These are phyloP conservation scores for Aegilops speltoides DNA, from an alignment of 176 grass and related monocot genomes.

Conservation along the genomic window DNA sequence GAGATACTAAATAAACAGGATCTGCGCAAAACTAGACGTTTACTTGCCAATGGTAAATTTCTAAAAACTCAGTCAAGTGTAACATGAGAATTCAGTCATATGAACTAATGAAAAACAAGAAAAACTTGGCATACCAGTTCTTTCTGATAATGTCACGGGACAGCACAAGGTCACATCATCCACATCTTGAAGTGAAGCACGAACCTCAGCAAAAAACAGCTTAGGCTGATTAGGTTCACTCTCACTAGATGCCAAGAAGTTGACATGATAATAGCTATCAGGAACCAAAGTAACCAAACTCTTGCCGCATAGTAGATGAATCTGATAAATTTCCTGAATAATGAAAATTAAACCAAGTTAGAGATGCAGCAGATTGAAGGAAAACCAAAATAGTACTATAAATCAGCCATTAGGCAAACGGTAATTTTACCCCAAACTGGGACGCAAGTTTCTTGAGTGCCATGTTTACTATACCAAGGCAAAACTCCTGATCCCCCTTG, in stretches of 20 bases:
- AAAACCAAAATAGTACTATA: not conserved
- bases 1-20: not conserved
- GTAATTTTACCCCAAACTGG: not conserved
- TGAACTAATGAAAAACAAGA: not conserved
- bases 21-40: not conserved
- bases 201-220: not conserved
- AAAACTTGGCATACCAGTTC: not conserved
- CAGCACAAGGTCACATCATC: slow-evolving; percentile 9
- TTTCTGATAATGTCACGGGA: not conserved
- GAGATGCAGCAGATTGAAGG: not conserved
- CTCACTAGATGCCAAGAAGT: not conserved
- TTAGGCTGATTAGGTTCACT: not conserved
- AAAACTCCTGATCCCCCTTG: not conserved
- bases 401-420: not conserved
- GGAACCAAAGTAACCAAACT: not conserved
- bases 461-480: not conserved
- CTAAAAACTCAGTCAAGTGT: not conserved
- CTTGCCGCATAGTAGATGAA: not conserved
- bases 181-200: not conserved
- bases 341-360: not conserved
- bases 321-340: not conserved
- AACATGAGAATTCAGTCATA: not conserved
- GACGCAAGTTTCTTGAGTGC: not conserved
- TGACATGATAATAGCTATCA: not conserved
- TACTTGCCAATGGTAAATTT: too few relatives aligned